A percentile compares a stretch with the other conserved stretches of the same genome.
These are phyloP conservation scores for Neonectria neomacrospora DNA, from an alignment of 2,329 filamentous ascomycete genomes.

Conservation along the genomic window DNA sequence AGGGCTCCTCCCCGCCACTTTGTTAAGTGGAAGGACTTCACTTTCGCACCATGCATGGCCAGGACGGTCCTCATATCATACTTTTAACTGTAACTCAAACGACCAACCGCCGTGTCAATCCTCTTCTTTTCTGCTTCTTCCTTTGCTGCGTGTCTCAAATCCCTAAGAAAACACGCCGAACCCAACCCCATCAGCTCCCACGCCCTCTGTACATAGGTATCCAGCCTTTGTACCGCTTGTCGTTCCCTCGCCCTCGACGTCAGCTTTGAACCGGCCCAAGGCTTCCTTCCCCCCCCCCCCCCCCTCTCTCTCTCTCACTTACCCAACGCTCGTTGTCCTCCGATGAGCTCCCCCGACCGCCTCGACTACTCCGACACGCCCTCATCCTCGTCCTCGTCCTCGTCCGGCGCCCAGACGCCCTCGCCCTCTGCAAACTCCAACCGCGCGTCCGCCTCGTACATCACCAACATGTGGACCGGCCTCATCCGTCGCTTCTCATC, in stretches of 20 bases:
- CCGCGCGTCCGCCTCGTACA: conserved; percentile 42
- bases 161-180: background rate
- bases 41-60: conserved; percentile 1
- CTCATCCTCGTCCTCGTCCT: conserved; percentile 27
- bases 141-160: background rate
- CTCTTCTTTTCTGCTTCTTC: background rate
- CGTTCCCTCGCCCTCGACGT: background rate
- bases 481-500: conserved; percentile 75
- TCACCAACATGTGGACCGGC: conserved; percentile 64
- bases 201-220: background rate
- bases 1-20: conserved; percentile 12
- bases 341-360: conserved; percentile 39
- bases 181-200: background rate
- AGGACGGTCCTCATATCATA: background rate
- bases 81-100: background rate
- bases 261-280: background rate
- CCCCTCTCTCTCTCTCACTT: background rate
- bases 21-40: conserved; percentile 8
- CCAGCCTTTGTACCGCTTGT: background rate
- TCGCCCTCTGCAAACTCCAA: conserved; percentile 30
- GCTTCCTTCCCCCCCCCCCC: background rate
- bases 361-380: conserved; percentile 39
- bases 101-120: background rate
- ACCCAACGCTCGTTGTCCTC: background rate
- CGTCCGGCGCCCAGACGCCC: conserved; percentile 43